phyloP scores from a whole-genome alignment of 805 yeast species.

The Pichia paraexigua region DNA sequence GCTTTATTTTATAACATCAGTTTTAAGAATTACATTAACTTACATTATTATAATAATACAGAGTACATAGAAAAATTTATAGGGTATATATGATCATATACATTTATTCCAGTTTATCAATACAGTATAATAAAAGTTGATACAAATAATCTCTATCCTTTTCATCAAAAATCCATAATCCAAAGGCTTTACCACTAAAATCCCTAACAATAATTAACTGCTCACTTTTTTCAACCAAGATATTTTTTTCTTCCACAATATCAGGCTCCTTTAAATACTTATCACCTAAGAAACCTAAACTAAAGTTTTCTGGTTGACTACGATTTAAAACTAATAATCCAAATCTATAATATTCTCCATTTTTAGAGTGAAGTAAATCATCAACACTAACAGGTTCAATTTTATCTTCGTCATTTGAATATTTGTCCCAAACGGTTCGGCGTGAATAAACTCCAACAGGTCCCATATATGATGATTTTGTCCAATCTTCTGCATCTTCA shows the following conservation, averaged over 20 bases:
- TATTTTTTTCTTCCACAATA: slow-evolving; percentile 27
- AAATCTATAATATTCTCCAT: slow-evolving; percentile 42
- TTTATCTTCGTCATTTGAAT: slow-evolving; percentile 3
- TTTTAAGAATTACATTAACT: neutral
- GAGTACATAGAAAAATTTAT: neutral
- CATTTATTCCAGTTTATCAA: slow-evolving; percentile 13
- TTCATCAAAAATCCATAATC: slow-evolving; percentile 69
- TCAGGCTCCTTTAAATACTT: slow-evolving; percentile 29
- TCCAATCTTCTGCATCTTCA: slow-evolving; percentile 51
- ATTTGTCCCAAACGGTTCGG: slow-evolving; percentile 7
- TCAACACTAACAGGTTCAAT: slow-evolving; percentile 10
- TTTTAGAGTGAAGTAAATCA: slow-evolving; percentile 27
- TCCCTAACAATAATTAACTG: slow-evolving; percentile 64
- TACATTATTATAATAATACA: neutral
- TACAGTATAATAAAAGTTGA: slow-evolving; percentile 30
- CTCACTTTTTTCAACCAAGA: slow-evolving; percentile 62
- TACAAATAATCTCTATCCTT: slow-evolving; percentile 55
- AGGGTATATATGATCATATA: neutral
- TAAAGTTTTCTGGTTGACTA: slow-evolving; percentile 59
- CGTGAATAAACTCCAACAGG: slow-evolving; percentile 49
- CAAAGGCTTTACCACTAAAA: slow-evolving; percentile 61
- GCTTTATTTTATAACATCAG: neutral
- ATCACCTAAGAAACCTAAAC: slow-evolving; percentile 59
- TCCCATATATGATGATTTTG: slow-evolving; percentile 62
- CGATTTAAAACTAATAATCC: slow-evolving; percentile 68